Evolutionary conservation across 2,329 filamentous ascomycete genomes (phyloP).

Genomic region (Lanzia echinophila): DNA sequence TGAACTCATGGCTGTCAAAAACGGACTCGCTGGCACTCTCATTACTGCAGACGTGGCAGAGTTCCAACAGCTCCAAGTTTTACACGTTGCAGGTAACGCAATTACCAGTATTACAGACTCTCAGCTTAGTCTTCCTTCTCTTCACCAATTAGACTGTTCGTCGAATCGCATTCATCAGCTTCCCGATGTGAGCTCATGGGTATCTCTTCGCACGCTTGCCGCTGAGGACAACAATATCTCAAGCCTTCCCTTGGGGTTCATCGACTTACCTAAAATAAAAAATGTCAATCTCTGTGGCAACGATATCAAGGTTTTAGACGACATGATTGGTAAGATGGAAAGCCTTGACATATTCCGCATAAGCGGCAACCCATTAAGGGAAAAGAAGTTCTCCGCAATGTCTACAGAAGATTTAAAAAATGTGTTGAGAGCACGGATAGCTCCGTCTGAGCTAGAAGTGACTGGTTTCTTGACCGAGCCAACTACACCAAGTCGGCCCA

Average conservation of each 20-base stretch:
- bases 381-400: conserved; percentile 79
- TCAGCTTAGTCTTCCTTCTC: conserved; percentile 48
- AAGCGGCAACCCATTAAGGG: conserved; percentile 81
- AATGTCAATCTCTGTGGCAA: conserved; percentile 83
- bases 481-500: conserved; percentile 19
- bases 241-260: conserved; percentile 70
- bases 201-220: conserved; percentile 62
- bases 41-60: conserved; percentile 55
- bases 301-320: conserved; percentile 67
- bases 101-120: conserved; percentile 38
- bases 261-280: conserved; percentile 58
- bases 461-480: conserved; percentile 22
- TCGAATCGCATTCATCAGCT: conserved; percentile 71
- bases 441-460: conserved; percentile 38
- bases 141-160: conserved; percentile 70
- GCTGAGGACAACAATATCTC: conserved; percentile 78
- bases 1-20: conserved; percentile 70
- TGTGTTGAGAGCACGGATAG: conserved; percentile 59
- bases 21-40: conserved; percentile 66
- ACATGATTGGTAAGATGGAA: conserved; percentile 74
- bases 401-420: conserved; percentile 75
- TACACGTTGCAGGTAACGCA: conserved; percentile 75
- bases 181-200: conserved; percentile 70
- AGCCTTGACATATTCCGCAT: conserved; percentile 67
- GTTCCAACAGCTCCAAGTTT: conserved; percentile 59